These are phyloP conservation scores for Forsythia viridissima DNA, from an alignment of 257 asterid species.

Conservation along the genomic window DNA sequence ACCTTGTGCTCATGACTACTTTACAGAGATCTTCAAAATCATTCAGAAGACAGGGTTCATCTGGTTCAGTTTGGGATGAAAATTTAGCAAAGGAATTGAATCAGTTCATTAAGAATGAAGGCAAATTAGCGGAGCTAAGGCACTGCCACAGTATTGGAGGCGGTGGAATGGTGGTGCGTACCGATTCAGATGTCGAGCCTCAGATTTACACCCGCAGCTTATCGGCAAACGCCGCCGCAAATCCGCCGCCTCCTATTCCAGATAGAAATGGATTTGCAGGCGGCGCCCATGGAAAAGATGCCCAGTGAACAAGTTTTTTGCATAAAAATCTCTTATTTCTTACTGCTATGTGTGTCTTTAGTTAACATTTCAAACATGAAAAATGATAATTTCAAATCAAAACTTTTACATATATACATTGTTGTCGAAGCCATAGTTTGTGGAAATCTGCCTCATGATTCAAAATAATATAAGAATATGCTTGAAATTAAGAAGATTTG, in stretches of 20 bases:
- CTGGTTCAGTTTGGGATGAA: constrained; percentile 15
- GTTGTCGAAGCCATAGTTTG: too few relatives aligned
- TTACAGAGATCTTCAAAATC: constrained; percentile 19
- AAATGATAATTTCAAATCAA: too few relatives aligned
- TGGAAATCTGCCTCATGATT: too few relatives aligned
- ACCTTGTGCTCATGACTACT: not conserved
- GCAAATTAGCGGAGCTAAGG: constrained; percentile 8
- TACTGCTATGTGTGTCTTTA: too few relatives aligned
- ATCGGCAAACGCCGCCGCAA: not conserved
- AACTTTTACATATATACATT: too few relatives aligned
- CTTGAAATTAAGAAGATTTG: too few relatives aligned
- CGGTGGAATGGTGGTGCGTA: not conserved
- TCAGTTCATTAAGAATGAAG: not conserved
- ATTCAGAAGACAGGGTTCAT: constrained; percentile 20
- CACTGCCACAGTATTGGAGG: constrained; percentile 5
- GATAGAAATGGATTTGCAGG: not conserved
- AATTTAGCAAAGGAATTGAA: not conserved
- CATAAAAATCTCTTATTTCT: too few relatives aligned
- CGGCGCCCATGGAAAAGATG: not conserved
- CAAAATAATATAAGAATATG: too few relatives aligned
- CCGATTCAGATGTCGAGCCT: not conserved
- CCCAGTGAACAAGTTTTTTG: not conserved
- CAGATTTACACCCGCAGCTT: constrained; percentile 13
- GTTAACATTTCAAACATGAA: too few relatives aligned
- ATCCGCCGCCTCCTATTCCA: not conserved